Evolutionary conservation across 1,284 basidiomycete species (phyloP), one percentile per base, ranked within the genome.

Genomic region (Rhodotorula sp.): DNA sequence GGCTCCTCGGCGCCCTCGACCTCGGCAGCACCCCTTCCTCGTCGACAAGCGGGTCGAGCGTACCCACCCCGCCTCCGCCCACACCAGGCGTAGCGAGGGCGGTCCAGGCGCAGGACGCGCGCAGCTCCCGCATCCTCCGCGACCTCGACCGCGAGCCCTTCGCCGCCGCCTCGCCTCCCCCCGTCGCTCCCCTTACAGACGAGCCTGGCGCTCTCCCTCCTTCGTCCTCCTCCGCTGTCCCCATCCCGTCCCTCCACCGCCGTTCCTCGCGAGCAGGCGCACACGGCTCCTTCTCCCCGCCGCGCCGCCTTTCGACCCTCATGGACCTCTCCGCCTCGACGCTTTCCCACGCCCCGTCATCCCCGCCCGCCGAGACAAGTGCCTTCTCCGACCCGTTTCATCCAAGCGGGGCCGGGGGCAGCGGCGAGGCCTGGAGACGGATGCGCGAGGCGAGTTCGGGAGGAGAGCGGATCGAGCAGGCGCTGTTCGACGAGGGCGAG

Each of bases 291-390:
- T 75, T 73, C 69, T 66, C 64, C n/a, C 74, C 74, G 0, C 74
- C 74, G 0, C 65, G 74, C 6, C 63, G 74, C 29, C 74, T 76
- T 32, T 73, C 72, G 10, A 63, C 61, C 10, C 69, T 76, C 17
- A 76, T 76, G 74, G 64, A 67, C 36, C 36, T 44, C 19, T 37
- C 34, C 22, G 25, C 51, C 57, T 3, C 65, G 2, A 50, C 55
- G n/a, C 50, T 60, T 50, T 63, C 60, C n/a, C 61, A 36, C 67
- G 48, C 56, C 3, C 37, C 57, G 61, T 29, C 67, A 55, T 61
- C 66, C 50, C 44, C 65, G 17, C 54, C 60, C 34, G 32, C 72
- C 61, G 36, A 53, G 51, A n/a, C 60, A 59, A 34, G 27, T 37
- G 25, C 50, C n/a, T 34, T 55, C 29, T 19, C 41, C 41, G 65